phyloP scores from a whole-genome alignment of 306 rosid genomes.

The Gleditsia sinensis region DNA sequence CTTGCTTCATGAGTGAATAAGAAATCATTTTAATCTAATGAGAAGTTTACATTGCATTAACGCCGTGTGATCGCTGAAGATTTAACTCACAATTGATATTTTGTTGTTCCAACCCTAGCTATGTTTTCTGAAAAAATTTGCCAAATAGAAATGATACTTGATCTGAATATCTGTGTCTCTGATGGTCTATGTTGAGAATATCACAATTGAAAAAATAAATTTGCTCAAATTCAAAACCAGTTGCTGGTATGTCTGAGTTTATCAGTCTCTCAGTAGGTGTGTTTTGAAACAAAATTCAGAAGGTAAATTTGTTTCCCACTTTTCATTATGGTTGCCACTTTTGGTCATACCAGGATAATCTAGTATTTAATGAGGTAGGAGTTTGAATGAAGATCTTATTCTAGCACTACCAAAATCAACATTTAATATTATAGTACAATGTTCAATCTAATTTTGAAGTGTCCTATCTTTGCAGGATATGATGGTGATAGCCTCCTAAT shows the following conservation, averaged over 20 bases:
- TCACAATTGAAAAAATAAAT: background rate
- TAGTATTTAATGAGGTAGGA: background rate
- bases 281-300: background rate
- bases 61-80: background rate
- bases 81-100: background rate
- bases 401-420: background rate
- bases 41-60: conserved; percentile 6
- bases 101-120: background rate
- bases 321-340: background rate
- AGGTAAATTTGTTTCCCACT: background rate
- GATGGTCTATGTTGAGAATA: background rate
- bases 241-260: background rate
- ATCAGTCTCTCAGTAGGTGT: background rate
- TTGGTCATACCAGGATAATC: background rate
- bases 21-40: background rate
- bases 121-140: background rate
- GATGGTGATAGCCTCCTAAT: background rate
- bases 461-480: background rate
- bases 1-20: background rate
- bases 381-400: background rate
- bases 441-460: background rate
- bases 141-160: background rate
- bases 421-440: background rate
- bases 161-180: background rate
- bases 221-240: background rate